Percentiles rank a stretch among this genome's conserved stretches.
Evolutionary conservation across 2,329 filamentous ascomycete genomes (phyloP).

Genomic region (Penicillium rolfsii): DNA sequence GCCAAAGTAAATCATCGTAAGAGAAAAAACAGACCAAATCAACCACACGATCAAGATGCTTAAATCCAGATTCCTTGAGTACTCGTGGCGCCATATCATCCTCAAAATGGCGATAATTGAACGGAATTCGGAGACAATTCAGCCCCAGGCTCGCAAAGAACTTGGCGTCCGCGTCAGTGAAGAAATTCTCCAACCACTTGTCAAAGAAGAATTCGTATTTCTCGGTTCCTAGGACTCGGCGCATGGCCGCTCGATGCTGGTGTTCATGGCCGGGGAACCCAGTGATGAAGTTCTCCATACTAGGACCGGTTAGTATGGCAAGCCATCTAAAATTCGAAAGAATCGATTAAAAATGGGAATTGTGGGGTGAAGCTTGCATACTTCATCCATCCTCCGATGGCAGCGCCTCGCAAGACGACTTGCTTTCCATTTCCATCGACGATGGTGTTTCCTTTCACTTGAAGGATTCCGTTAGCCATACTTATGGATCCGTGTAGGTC

Average conservation of each 20-base stretch:
- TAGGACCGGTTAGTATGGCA: slow-evolving; percentile 16
- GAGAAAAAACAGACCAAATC: slow-evolving; percentile 39
- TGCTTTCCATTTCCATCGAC: slow-evolving; percentile 51
- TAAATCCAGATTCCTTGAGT: slow-evolving; percentile 50
- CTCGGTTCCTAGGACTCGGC: slow-evolving; percentile 57
- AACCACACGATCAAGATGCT: slow-evolving; percentile 53
- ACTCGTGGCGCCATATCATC: slow-evolving; percentile 53
- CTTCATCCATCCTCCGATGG: slow-evolving; percentile 53
- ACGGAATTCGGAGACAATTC: slow-evolving; percentile 63
- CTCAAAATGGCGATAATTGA: slow-evolving; percentile 62
- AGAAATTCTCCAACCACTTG: slow-evolving; percentile 61
- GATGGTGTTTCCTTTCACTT: slow-evolving; percentile 49
- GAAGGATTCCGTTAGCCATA: slow-evolving; percentile 44
- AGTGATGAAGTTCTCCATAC: slow-evolving; percentile 66
- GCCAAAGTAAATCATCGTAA: background rate
- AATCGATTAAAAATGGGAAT: background rate
- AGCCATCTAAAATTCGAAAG: background rate
- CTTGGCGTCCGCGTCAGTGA: slow-evolving; percentile 60
- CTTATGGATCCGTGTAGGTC: background rate
- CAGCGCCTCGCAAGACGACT: slow-evolving; percentile 55
- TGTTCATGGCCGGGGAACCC: slow-evolving; percentile 64
- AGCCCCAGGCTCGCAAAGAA: slow-evolving; percentile 60
- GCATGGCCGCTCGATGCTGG: slow-evolving; percentile 59
- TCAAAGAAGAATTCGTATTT: slow-evolving; percentile 66
- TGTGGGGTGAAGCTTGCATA: slow-evolving; percentile 17